These are phyloP conservation scores for Cryomyces minteri DNA, from an alignment of 495 filamentous ascomycete genomes.

Conservation along the genomic window DNA sequence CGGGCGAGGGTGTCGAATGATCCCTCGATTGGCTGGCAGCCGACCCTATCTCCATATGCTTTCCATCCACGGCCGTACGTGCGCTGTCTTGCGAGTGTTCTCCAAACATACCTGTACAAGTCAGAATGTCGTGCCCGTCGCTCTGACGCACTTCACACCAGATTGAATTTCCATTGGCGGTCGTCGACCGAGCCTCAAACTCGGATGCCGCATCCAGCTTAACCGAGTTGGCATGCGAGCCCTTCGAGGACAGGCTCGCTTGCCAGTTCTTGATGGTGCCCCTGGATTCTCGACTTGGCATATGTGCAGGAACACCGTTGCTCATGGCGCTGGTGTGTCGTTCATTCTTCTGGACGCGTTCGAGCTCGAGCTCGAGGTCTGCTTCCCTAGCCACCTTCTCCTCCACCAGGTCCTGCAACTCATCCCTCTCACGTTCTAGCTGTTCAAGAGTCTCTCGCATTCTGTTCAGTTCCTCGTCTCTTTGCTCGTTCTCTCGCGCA, in stretches of 20 bases:
- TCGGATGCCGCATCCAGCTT: slow-evolving; percentile 35
- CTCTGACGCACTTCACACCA: slow-evolving; percentile 97
- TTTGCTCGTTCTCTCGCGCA: slow-evolving; percentile 68
- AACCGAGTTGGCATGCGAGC: background rate
- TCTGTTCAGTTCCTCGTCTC: slow-evolving; percentile 92
- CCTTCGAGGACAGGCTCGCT: slow-evolving; percentile 1
- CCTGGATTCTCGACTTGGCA: slow-evolving; percentile 37
- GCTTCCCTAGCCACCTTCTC: slow-evolving; percentile 37
- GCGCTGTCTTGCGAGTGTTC: no score
- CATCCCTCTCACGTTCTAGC: slow-evolving; percentile 60
- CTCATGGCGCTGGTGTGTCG: slow-evolving; percentile 32
- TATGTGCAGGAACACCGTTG: slow-evolving; percentile 21
- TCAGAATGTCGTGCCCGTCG: slow-evolving; percentile 83
- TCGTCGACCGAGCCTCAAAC: slow-evolving; percentile 54
- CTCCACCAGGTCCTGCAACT: slow-evolving; percentile 45
- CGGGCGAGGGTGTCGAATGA: no score
- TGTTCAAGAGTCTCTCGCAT: slow-evolving; percentile 48
- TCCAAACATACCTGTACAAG: slow-evolving; percentile 54
- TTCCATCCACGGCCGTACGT: no score
- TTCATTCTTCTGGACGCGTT: slow-evolving; percentile 31
- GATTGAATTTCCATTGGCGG: slow-evolving; percentile 42
- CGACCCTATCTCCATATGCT: no score
- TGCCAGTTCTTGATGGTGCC: slow-evolving; percentile 34
- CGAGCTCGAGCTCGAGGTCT: slow-evolving; percentile 76
- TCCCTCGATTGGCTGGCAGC: no score